Conservation (phyloP, 2,329 filamentous ascomycete genomes). For the Boeremia lycopersici region DNA sequence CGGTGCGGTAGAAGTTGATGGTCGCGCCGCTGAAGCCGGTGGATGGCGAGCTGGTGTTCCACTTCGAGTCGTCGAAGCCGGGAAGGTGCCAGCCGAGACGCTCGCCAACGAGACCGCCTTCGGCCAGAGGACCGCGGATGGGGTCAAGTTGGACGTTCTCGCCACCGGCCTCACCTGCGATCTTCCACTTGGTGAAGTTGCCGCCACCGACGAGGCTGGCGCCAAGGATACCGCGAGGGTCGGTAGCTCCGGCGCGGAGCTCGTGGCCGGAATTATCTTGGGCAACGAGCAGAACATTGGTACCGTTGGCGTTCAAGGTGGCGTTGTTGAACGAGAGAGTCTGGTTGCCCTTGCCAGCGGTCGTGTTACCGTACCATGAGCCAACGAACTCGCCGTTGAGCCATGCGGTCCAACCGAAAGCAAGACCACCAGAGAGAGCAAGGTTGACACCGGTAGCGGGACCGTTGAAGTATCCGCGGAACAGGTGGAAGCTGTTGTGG, state of each 20-base stretch:
- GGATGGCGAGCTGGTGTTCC: slow-evolving; percentile 47
- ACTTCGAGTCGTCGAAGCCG: slow-evolving; percentile 57
- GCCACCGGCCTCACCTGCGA: slow-evolving; percentile 63
- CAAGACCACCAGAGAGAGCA: slow-evolving; percentile 59
- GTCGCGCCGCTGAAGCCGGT: slow-evolving; percentile 57
- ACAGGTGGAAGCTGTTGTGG: slow-evolving; percentile 51
- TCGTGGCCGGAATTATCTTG: slow-evolving; percentile 68
- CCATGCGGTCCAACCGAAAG: slow-evolving; percentile 64
- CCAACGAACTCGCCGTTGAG: slow-evolving; percentile 63
- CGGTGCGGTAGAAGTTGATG: slow-evolving; percentile 62
- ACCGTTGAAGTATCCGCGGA: slow-evolving; percentile 50
- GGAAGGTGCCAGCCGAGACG: slow-evolving; percentile 65
- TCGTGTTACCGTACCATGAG: slow-evolving; percentile 60
- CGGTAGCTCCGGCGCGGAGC: slow-evolving; percentile 55
- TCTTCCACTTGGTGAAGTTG: slow-evolving; percentile 61
- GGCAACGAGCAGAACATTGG: slow-evolving; percentile 60
- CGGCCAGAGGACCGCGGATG: slow-evolving; percentile 61
- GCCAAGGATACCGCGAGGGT: slow-evolving; percentile 60
- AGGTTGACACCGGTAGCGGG: slow-evolving; percentile 54
- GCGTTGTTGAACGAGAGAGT: slow-evolving; percentile 60
- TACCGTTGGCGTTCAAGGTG: slow-evolving; percentile 48
- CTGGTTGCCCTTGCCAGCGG: slow-evolving; percentile 41
- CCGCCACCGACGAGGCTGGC: slow-evolving; percentile 55
- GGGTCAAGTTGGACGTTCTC: slow-evolving; percentile 58
- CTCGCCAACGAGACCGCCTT: slow-evolving; percentile 65